Conservation (phyloP, 2,329 filamentous ascomycete genomes). For the Scopulariopsis brevicaulis region DNA sequence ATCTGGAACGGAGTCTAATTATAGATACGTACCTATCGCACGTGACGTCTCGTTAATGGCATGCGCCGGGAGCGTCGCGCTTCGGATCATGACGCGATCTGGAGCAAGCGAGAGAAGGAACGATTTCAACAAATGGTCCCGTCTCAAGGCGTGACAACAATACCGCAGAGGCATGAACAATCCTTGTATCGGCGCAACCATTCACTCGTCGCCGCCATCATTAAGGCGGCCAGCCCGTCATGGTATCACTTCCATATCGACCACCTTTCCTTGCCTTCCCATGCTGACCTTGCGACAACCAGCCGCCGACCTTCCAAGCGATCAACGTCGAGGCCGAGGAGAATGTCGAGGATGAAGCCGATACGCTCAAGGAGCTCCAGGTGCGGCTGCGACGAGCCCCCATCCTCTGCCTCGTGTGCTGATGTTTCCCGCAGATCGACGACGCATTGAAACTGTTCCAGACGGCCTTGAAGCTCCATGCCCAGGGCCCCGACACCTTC, state of each 20-base stretch:
- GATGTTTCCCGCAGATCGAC: slow-evolving; percentile 55
- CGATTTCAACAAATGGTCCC: not conserved
- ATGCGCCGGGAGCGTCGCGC: not conserved
- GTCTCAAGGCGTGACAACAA: not conserved
- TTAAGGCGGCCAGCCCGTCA: not conserved
- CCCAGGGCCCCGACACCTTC: slow-evolving; percentile 70
- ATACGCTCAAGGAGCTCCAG: slow-evolving; percentile 91
- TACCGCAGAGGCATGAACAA: not conserved
- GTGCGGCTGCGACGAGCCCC: slow-evolving; percentile 19
- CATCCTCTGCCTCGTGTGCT: not conserved
- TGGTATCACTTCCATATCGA: not conserved
- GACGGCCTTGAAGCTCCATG: slow-evolving; percentile 78
- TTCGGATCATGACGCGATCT: not conserved
- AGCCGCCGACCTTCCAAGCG: slow-evolving; percentile 61
- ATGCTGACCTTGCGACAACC: slow-evolving; percentile 7
- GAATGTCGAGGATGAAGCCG: slow-evolving; percentile 79
- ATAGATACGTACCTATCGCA: not conserved
- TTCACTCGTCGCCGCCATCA: slow-evolving; percentile 2
- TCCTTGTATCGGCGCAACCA: not conserved
- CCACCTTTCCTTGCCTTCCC: not conserved
- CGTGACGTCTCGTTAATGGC: not conserved
- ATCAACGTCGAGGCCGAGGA: slow-evolving; percentile 93
- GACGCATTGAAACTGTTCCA: slow-evolving; percentile 95
- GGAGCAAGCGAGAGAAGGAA: not conserved
- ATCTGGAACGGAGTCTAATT: no score